Evolutionary conservation across 768 basidiomycete genomes (phyloP), one percentile per base, ranked within the genome.

Genomic region (Leccinum imitatum): DNA sequence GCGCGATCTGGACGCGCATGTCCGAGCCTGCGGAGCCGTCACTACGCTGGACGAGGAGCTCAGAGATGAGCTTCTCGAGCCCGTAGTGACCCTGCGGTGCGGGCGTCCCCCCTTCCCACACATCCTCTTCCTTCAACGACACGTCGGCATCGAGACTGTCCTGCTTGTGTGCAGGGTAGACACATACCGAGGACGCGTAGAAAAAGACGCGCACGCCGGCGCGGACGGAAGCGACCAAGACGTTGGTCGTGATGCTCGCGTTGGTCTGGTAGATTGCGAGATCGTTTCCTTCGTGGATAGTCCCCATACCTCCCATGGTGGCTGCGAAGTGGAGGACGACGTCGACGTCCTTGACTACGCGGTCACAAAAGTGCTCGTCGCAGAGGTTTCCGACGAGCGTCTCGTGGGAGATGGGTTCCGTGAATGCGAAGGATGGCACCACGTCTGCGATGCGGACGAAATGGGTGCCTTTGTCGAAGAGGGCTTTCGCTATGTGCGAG

Each of bases 231-330:
- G 82, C 81, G 1, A 63, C 37, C 33, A 86, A 64, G 35, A 86
- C 54, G 56, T 83, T 82, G 10, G 74, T 51, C 1, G 82, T 83
- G 77, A 86, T 85, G 6, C 59, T 39, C 23, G 82, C 75, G 59
- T 87, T 86, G 25, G 79, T 73, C 6, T 64, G 58, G 62, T 85
- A 87, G 27, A 85, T 82, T 17, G 60, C 59, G 47, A 78, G 71
- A 52, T 83, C 80, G 65, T 86, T 86, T 0, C 65, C 71, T 4
- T 71, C 64, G 61, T 86, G 84, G 50, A 86, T 87, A 0, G 78
- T 78, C 2, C 85, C 85, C 86, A 87, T 87, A 0, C 85, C 85
- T 4, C 84, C 85, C 84, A 84, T 85, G 21, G 75, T 81, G 2
- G 84, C 85, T 11, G 85, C 83, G 61, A 86, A 81, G 66, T 87